A percentile compares a stretch with the other conserved stretches of the same genome.
Evolutionary conservation across 2,329 filamentous ascomycete genomes (phyloP).

Genomic region (Paramyrothecium roridum): DNA sequence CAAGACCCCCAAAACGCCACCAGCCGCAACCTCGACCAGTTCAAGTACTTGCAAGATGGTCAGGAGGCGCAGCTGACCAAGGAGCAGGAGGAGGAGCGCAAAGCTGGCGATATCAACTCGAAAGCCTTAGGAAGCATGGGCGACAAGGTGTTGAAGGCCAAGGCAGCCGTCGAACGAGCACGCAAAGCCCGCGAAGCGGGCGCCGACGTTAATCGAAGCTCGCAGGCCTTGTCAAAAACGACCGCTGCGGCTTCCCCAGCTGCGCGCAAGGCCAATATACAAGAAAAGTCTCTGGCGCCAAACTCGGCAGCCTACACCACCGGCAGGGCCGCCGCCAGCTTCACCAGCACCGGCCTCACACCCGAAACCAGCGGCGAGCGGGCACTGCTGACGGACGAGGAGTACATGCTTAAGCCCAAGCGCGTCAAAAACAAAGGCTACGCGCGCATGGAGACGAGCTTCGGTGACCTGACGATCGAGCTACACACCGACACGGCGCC

Average conservation of each 20-base stretch:
- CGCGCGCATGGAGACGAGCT: conserved; percentile 80
- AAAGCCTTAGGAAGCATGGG: conserved; percentile 73
- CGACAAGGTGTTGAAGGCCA: conserved; percentile 84
- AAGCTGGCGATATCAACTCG: conserved; percentile 70
- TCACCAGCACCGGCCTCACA: conserved; percentile 91
- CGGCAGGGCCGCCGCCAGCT: conserved; percentile 85
- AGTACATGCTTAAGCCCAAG: conserved; percentile 92
- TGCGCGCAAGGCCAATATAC: conserved; percentile 35
- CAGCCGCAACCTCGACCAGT: conserved; percentile 77
- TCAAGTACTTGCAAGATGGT: conserved; percentile 86
- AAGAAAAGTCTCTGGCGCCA: conserved; percentile 62
- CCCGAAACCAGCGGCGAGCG: conserved; percentile 86
- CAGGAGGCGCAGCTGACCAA: conserved; percentile 64
- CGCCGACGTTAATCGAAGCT: conserved; percentile 53
- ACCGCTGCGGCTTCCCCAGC: conserved; percentile 11
- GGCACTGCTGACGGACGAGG: conserved; percentile 85
- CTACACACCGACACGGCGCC: conserved; percentile 89
- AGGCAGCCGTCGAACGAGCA: conserved; percentile 89
- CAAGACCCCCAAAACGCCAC: conserved; percentile 93
- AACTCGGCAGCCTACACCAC: conserved; percentile 91
- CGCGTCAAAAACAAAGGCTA: conserved; percentile 89
- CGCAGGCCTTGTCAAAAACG: conserved; percentile 38
- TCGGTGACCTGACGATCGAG: conserved; percentile 84
- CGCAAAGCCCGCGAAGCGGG: conserved; percentile 68
- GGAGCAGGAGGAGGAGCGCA: conserved; percentile 66